Evolutionary conservation across 225 moss, liverwort and hornwort species (phyloP).

Genomic region (Pseudoscleropodium purum): DNA sequence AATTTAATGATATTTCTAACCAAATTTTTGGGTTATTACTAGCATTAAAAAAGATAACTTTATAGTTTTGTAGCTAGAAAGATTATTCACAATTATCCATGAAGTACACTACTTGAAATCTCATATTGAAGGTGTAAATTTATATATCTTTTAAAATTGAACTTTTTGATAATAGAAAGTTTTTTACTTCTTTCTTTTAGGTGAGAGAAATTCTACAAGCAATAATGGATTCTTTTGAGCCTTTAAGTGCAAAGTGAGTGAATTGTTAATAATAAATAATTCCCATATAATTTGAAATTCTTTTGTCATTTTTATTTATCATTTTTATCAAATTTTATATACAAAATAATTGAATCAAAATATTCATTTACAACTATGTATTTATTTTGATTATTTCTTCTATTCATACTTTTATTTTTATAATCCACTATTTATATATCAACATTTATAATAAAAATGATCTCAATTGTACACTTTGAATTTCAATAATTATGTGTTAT

Average conservation of each 20-base stretch:
- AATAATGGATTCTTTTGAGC: neutral
- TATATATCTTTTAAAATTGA: neutral
- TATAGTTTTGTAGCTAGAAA: neutral
- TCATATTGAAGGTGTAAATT: neutral
- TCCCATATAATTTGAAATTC: too few relatives aligned
- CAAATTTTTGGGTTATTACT: neutral
- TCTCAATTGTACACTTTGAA: neutral
- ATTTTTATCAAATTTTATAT: neutral
- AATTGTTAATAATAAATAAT: neutral
- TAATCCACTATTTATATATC: neutral
- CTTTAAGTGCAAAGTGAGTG: neutral
- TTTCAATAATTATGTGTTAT: neutral
- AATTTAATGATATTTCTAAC: neutral
- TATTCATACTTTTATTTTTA: neutral
- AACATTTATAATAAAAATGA: too few relatives aligned
- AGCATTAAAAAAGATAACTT: neutral
- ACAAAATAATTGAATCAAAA: neutral
- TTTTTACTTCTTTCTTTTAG: neutral
- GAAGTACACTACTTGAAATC: neutral
- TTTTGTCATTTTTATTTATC: too few relatives aligned
- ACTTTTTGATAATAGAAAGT: neutral
- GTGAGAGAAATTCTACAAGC: neutral
- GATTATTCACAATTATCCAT: too few relatives aligned
- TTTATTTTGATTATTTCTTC: neutral
- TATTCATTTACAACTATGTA: too few relatives aligned